Evolutionary conservation across 306 rosid genomes (phyloP), one percentile per base, ranked within the genome.

Genomic region (Prunus mira): DNA sequence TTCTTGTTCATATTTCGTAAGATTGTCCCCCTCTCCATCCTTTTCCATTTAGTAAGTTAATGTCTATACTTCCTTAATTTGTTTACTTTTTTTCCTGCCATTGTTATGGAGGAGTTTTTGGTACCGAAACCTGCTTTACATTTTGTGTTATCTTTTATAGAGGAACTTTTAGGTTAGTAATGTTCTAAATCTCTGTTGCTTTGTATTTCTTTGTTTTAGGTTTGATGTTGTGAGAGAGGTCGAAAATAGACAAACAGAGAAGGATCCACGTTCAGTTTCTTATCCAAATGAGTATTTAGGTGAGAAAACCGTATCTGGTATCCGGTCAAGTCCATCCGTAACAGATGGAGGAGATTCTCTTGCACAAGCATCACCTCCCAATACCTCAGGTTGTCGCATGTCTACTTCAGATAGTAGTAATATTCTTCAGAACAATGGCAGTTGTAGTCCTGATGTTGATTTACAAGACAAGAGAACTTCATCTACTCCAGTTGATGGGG

Each of bases 391-490:
- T 56, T 83, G 89, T 86, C 87, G 62, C 69, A 82, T 88, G 57
- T 88, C 97, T 60, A 89, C 90, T 61, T 90, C 96, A 56, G 91
- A 86, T 84, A 86, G 93, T 76, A 83, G 93, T 74, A 86, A 86
- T 80, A 77, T 85, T 77, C 73, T 88, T 76, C 95, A 88, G 66
- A 90, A 78, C 75, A 93, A 83, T 87, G 84, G 91, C 70, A 89
- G 93, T 80, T 89, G 89, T 81, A 91, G 97, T 82, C 98, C 97
- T 69, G 96, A 87, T 82, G 88, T 83, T 46, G 88, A 85, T 76
- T 82, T 87, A 69, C 84, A 84, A 70, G 84, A 74, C 65, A 87
- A 86, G 81, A 87, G 74, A 78, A 81, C 82, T 58, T 49, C 65
- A 75, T 84, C 80, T 52, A 76, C 83, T 76, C 83, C 79, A 55